Base-by-base conservation (phyloP, 78 protist genomes). In the Capsaspora owczarzaki region DNA sequence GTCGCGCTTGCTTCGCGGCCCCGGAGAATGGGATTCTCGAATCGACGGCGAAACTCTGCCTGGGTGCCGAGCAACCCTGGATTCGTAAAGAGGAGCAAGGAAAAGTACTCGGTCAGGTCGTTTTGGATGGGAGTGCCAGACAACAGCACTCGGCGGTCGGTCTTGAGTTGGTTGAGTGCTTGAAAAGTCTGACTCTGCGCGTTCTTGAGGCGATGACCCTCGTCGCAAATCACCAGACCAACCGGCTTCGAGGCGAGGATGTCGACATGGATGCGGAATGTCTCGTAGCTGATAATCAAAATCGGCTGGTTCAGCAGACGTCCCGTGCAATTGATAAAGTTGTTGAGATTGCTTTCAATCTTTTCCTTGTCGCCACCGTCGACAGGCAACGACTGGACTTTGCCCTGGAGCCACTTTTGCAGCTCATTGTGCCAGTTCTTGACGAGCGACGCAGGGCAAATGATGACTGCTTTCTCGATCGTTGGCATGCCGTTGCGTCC, bases 41-140 rank as follows among this genome's bases (percentile, higher is more conserved):
- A 93, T 23, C 33, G 22, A 14, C 68, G 60, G 61, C 49, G 74
- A 29, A 79, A 79, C 2, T 6, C 25, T 3, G 35, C 72, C 19
- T 20, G 23, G 2, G 72, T 16, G 72, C 72, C 72, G 40, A 92
- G 81, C 20, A 90, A 61, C 49, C 85, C 91, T 1, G 93, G 96
- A 77, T 90, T 90, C 19, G 72, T 78, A 53, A 90, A 90, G 72
- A 86, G 71, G 25, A 92, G 91, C 91, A 92, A 79, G 20, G 94
- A 82, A 66, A 85, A 86, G 43, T 89, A 81, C 53, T 92, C 95
- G 29, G 19, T 70, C 41, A 90, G 78, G 81, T 88, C 84, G 53
- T 93, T 93, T 53, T 94, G 97, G 44, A 94, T 71, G 22, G 97
- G 97, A 0, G 97, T 94, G 78, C 97, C 96, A 0, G 91, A 75